These are phyloP conservation scores for Trichoderma aggressivum DNA, from an alignment of 2,329 filamentous ascomycete genomes.

Conservation along the genomic window DNA sequence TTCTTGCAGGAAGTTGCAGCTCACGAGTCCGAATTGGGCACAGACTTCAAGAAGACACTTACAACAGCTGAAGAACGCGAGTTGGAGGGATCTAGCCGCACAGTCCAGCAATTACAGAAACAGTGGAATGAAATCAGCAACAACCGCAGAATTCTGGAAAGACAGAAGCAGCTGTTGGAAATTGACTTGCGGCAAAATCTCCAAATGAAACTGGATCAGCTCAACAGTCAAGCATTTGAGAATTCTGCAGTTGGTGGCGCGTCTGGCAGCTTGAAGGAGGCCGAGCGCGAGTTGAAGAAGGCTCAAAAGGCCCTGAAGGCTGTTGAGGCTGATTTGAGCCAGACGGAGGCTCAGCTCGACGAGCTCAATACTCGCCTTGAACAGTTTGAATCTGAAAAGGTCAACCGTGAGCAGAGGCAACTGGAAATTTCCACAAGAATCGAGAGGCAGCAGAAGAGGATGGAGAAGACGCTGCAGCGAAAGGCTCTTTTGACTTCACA, in stretches of 20 bases:
- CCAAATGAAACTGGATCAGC: slow-evolving; percentile 79
- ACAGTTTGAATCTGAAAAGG: slow-evolving; percentile 53
- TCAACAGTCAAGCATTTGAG: slow-evolving; percentile 74
- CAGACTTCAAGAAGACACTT: slow-evolving; percentile 89
- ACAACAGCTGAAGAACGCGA: slow-evolving; percentile 77
- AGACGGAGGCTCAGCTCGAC: slow-evolving; percentile 72
- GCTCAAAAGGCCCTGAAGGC: slow-evolving; percentile 64
- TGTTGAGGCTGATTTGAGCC: slow-evolving; percentile 65
- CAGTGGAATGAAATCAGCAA: slow-evolving; percentile 73
- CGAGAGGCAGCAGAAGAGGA: slow-evolving; percentile 79
- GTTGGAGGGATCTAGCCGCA: slow-evolving; percentile 66
- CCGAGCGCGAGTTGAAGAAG: slow-evolving; percentile 76
- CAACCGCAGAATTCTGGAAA: slow-evolving; percentile 72
- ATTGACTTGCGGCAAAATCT: slow-evolving; percentile 87
- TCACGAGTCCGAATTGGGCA: slow-evolving; percentile 75
- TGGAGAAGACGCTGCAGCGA: slow-evolving; percentile 89
- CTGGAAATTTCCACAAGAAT: slow-evolving; percentile 75
- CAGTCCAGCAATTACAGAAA: slow-evolving; percentile 70
- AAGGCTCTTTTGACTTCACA: slow-evolving; percentile 76
- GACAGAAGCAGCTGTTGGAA: slow-evolving; percentile 77
- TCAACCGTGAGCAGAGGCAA: slow-evolving; percentile 66
- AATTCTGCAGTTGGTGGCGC: slow-evolving; percentile 56
- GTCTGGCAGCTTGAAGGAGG: slow-evolving; percentile 68
- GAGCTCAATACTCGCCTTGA: slow-evolving; percentile 48
- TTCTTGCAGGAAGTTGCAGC: slow-evolving; percentile 72